phyloP scores from a whole-genome alignment of 2,329 filamentous ascomycete species.

The Colletotrichum eleusines region DNA sequence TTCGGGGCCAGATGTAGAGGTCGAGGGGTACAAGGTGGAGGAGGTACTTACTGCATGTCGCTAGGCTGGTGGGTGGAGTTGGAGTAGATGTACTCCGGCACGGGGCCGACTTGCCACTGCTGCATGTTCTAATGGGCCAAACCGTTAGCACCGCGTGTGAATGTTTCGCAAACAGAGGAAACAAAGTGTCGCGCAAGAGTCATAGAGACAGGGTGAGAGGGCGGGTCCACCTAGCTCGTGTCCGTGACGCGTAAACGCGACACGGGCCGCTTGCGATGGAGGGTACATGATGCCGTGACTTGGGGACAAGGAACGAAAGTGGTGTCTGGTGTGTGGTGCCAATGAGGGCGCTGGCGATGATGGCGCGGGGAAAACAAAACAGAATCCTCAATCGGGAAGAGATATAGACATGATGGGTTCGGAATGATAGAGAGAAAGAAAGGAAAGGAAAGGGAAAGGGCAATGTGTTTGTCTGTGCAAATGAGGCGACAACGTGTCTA shows the following conservation, averaged over 20 bases:
- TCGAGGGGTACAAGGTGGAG: constrained; percentile 47
- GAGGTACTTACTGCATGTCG: constrained; percentile 70
- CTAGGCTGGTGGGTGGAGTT: constrained; percentile 64
- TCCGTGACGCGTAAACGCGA: constrained; percentile 35
- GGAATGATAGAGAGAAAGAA: background rate
- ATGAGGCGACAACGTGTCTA: constrained; percentile 9
- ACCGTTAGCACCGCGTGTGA: constrained; percentile 38
- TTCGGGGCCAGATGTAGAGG: constrained; percentile 11
- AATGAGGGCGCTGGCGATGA: background rate
- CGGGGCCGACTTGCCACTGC: constrained; percentile 71
- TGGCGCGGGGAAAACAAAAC: background rate
- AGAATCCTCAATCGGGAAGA: background rate
- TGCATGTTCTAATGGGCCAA: constrained; percentile 63
- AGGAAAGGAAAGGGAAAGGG: background rate
- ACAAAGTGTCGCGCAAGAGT: constrained; percentile 36
- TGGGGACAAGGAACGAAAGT: background rate
- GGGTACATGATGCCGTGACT: constrained; percentile 32
- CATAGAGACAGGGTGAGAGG: constrained; percentile 29
- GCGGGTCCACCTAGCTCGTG: constrained; percentile 3
- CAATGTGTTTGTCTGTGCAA: background rate
- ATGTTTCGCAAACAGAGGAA: constrained; percentile 36
- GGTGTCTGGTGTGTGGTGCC: background rate
- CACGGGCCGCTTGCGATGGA: constrained; percentile 13
- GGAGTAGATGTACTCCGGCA: constrained; percentile 70
- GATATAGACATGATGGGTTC: background rate